Evolutionary conservation across 345 rosid species (phyloP).

Genomic region (Salix brachista): DNA sequence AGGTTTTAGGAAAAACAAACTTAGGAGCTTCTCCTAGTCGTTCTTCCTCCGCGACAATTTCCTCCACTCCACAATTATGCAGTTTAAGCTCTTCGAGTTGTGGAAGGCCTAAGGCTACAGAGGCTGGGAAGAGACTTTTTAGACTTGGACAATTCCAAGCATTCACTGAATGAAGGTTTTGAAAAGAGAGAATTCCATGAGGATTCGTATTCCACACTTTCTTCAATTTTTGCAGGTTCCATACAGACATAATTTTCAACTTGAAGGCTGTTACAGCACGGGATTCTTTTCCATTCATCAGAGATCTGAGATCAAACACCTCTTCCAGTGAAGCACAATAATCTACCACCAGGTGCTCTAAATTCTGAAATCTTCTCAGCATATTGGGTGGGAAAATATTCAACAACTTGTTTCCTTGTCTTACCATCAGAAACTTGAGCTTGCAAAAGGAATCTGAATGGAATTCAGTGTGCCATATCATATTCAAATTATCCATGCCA

Average conservation of each 20-base stretch:
- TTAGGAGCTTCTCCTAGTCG: not conserved
- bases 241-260: not conserved
- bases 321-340: conserved; percentile 3
- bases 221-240: not conserved
- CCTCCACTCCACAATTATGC: conserved; percentile 5
- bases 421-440: conserved; percentile 1
- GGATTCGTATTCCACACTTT: conserved; percentile 12
- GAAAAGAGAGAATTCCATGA: not conserved
- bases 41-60: conserved; percentile 14
- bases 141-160: not conserved
- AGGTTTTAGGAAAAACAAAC: conserved; percentile 16
- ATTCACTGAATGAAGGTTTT: not conserved
- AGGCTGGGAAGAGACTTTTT: conserved; percentile 11
- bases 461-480: conserved; percentile 18
- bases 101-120: conserved; percentile 1
- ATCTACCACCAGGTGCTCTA: not conserved
- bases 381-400: conserved; percentile 15
- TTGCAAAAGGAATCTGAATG: conserved; percentile 11
- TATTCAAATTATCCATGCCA: conserved; percentile 13
- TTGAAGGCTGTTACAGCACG: not conserved
- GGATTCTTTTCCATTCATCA: not conserved
- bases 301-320: conserved; percentile 11
- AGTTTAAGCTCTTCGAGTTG: conserved; percentile 13
- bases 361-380: not conserved
- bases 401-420: not conserved